Evolutionary conservation across 2,329 filamentous ascomycete genomes (phyloP), one percentile per base, ranked within the genome.

Genomic region (Aureobasidium pullulans): DNA sequence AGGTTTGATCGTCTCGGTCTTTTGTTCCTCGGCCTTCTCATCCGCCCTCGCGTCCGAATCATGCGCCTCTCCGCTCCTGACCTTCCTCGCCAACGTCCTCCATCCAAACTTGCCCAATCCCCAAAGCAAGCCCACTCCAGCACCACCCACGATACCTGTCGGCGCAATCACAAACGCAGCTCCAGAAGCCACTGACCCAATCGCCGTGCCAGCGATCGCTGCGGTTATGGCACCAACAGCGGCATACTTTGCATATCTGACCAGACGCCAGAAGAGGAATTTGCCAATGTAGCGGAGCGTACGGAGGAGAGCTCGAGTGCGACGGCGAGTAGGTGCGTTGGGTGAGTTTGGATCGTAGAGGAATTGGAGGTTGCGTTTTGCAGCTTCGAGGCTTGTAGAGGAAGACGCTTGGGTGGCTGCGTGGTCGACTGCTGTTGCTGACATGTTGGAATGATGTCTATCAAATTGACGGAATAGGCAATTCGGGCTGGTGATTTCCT

Each of bases 171-270:
- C 67, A 57, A 76, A 77, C 2, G 70, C 73, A 8, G 70, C 72
- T 6, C 74, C 74, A 32, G 69, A 71, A 3, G 71, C 65, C 5
- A 75, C 62, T 1, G 68, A 69, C 1, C 73, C 73, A 19, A 74
- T 66, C 11, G 66, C 73, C 3, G 67, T 74, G 54, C 61, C 73
- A 1, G 70, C 70, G n/a, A 76, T 62, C 0, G 74, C 73, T 1
- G 74, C 73, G 0, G 72, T 68, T 6, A 73, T 59, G 1, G 72
- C 71, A 3, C 74, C 75, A 34, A 76, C 71, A 2, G 72, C 72
- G 4, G 73, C 73, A 52, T 76, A 77, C 60, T 76, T 77, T 23
- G 73, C 74, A 53, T 75, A 76, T 2, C 74, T 69, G 0, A 75
- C 68, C 0, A 75, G 62, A 19, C 73, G 69, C 74, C 74, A 77